Evolutionary conservation across 2,329 filamentous ascomycete genomes (phyloP), one percentile per base, ranked within the genome.

Genomic region (Davidsoniella neocaledoniae): DNA sequence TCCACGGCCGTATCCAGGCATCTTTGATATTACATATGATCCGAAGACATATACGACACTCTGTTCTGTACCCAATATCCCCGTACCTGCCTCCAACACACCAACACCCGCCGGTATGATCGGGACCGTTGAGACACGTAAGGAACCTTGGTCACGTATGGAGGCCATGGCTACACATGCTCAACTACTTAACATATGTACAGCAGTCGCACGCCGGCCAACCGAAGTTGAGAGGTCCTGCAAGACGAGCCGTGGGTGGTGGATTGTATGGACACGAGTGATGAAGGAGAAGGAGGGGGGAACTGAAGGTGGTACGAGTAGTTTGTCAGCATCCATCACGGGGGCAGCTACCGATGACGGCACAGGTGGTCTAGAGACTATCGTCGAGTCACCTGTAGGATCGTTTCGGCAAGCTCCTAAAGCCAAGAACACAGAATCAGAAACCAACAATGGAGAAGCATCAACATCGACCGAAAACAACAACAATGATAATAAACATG

Each of bases 171-270:
- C 71, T 58, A 80, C 78, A 1, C 78, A 83, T 56, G 71, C 72
- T 51, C 76, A 82, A 56, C 69, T 83, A 9, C 67, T 83, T 25
- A 74, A 73, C 56, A 69, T 76, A 7, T 72, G 75, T 55, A 62
- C 64, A 16, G 60, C 66, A 7, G 47, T 49, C 3, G 54, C 57
- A 10, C 61, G 59, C 2, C 61, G 67, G 36, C 55, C 56, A 14
- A 61, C 62, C 3, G 72, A 76, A 53, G 59, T 74, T 3, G 79
- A 83, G 59, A 68, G 75, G 17, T 81, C 77, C 1, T 75, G 72
- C 57, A 81, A 82, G 66, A 82, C 79, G 3, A 76, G 67, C 43
- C 71, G 77, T 33, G 79, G 77, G 1, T 83, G 78, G 76, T 83
- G 79, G 79, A 68, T 83, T 26, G 76, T 81, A 23, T 83, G 79